Percentiles rank a stretch among this genome's conserved stretches.
Conservation (phyloP, 2,329 filamentous ascomycete species). For the Alternaria postmessia region DNA sequence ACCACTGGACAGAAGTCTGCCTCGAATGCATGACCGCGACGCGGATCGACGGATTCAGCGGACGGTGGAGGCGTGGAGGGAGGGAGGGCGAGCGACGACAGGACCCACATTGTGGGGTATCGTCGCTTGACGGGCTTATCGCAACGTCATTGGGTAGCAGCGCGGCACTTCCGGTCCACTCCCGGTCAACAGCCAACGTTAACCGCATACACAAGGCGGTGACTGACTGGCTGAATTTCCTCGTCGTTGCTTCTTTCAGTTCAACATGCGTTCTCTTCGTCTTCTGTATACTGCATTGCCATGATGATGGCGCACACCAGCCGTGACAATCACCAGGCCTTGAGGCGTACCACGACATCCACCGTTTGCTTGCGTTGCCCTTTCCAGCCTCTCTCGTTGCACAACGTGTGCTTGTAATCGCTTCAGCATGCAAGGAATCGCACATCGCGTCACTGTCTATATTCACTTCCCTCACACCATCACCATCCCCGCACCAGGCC, state of each 20-base stretch:
- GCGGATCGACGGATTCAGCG: constrained; percentile 13
- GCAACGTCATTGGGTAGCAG: constrained; percentile 24
- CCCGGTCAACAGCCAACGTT: constrained; percentile 24
- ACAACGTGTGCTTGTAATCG: constrained; percentile 43
- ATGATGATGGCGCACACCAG: constrained; percentile 29
- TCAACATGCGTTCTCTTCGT: constrained; percentile 13
- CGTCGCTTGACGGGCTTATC: constrained; percentile 20
- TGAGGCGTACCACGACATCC: constrained; percentile 20
- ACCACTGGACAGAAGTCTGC: constrained; percentile 2
- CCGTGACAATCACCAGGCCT: constrained; percentile 3
- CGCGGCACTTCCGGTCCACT: constrained; percentile 24
- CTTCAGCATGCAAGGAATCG: constrained; percentile 49
- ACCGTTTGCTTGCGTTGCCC: constrained; percentile 37
- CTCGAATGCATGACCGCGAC: not conserved
- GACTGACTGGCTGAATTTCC: constrained; percentile 35
- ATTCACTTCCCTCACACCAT: constrained; percentile 31
- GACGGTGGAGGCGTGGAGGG: constrained; percentile 13
- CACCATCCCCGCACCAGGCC: constrained; percentile 27
- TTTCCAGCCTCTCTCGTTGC: constrained; percentile 40
- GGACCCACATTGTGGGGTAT: constrained; percentile 17
- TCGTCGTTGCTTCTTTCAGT: constrained; percentile 20
- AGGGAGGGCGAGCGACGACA: constrained; percentile 12
- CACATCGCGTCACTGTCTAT: constrained; percentile 40
- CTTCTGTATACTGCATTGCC: constrained; percentile 32
- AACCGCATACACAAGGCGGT: constrained; percentile 36